Evolutionary conservation across 2,329 filamentous ascomycete genomes (phyloP).

Genomic region (Ophiognomonia clavigignenti-juglandacearum): DNA sequence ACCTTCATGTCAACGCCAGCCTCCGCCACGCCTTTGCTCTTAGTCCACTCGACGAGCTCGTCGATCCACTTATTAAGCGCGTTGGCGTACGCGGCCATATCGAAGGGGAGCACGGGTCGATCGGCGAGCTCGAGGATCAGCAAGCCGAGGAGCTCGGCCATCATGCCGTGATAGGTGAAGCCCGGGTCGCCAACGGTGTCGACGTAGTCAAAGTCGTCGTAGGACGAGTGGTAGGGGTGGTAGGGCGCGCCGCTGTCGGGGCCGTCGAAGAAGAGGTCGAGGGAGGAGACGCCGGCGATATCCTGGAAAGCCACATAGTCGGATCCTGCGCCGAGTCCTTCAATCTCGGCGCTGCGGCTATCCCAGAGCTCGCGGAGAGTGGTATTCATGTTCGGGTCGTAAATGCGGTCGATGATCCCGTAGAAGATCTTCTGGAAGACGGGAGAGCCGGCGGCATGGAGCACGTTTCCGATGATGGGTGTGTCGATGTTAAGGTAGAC

Average conservation of each 20-base stretch:
- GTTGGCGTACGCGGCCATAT: slow-evolving; percentile 68
- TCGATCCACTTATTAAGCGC: slow-evolving; percentile 61
- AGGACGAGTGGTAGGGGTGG: slow-evolving; percentile 76
- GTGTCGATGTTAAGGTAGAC: slow-evolving; percentile 91
- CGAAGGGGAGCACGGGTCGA: slow-evolving; percentile 75
- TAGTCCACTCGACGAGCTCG: slow-evolving; percentile 61
- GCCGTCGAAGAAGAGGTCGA: slow-evolving; percentile 71
- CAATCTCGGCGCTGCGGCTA: slow-evolving; percentile 53
- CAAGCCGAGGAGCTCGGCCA: slow-evolving; percentile 75
- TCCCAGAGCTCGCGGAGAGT: slow-evolving; percentile 76
- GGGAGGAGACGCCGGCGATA: slow-evolving; percentile 80
- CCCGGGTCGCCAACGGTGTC: slow-evolving; percentile 71
- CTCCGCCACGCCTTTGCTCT: slow-evolving; percentile 40
- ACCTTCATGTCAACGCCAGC: slow-evolving; percentile 47
- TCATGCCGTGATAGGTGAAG: slow-evolving; percentile 73
- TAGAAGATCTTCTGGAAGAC: slow-evolving; percentile 68
- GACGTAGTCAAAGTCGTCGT: slow-evolving; percentile 89
- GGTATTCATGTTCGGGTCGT: slow-evolving; percentile 66
- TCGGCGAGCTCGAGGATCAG: slow-evolving; percentile 84
- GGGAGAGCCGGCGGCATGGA: slow-evolving; percentile 77
- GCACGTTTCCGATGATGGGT: slow-evolving; percentile 69
- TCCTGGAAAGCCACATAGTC: slow-evolving; percentile 91
- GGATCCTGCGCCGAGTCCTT: slow-evolving; percentile 66
- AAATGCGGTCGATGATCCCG: slow-evolving; percentile 68
- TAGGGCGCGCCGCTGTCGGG: slow-evolving; percentile 26